Percentiles rank a stretch among this genome's conserved stretches.
phyloP scores from a whole-genome alignment of 768 basidiomycete species.

The Russula brevipes region DNA sequence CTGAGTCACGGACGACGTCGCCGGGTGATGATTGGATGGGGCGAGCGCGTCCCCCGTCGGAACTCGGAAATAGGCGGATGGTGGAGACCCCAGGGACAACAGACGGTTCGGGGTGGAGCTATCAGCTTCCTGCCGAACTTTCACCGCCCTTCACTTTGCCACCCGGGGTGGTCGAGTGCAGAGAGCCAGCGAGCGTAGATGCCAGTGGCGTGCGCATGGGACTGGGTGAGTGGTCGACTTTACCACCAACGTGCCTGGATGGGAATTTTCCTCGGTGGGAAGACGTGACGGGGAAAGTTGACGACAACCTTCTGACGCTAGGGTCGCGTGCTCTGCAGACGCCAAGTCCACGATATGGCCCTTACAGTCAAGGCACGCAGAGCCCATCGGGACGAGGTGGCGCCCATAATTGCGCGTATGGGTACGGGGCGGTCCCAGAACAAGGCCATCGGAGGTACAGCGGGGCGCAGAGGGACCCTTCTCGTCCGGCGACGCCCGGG shows the following conservation, averaged over 20 bases:
- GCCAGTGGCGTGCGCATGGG: slow-evolving; percentile 11
- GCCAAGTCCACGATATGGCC: slow-evolving; percentile 12
- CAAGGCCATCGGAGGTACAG: slow-evolving; percentile 23
- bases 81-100: slow-evolving; percentile 11
- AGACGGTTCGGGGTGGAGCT: slow-evolving; percentile 18
- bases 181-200: slow-evolving; percentile 17
- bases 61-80: slow-evolving; percentile 20
- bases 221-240: slow-evolving; percentile 11
- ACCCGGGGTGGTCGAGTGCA: slow-evolving; percentile 19
- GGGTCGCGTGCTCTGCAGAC: slow-evolving; percentile 19
- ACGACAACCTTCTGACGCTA: neutral
- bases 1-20: slow-evolving; percentile 16
- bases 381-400: slow-evolving; percentile 18
- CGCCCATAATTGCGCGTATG: slow-evolving; percentile 19
- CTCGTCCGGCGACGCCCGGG: slow-evolving; percentile 22
- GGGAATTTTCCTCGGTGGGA: neutral
- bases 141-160: slow-evolving; percentile 21
- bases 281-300: neutral
- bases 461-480: slow-evolving; percentile 20
- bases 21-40: slow-evolving; percentile 21
- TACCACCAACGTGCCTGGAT: neutral
- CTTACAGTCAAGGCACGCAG: slow-evolving; percentile 18
- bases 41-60: slow-evolving; percentile 16
- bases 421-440: slow-evolving; percentile 18
- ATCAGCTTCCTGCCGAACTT: slow-evolving; percentile 22